Evolutionary conservation across 805 yeast genomes (phyloP).

Genomic region (Myxozyma geophila): DNA sequence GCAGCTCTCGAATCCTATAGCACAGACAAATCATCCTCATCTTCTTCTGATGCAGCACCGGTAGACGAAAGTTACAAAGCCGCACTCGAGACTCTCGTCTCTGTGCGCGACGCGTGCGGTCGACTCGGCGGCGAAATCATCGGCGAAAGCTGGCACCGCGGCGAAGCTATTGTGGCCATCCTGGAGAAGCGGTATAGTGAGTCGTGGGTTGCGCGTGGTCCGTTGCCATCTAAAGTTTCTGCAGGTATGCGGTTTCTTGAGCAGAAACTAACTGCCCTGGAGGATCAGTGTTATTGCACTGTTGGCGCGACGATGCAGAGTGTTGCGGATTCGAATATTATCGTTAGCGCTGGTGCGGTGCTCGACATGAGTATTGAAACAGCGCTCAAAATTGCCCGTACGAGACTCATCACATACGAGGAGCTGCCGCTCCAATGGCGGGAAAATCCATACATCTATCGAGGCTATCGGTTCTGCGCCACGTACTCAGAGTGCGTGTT

Average conservation of each 20-base stretch:
- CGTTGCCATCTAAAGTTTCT: conserved; percentile 38
- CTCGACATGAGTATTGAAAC: conserved; percentile 27
- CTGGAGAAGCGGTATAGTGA: conserved; percentile 40
- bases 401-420: conserved; percentile 68
- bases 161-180: conserved; percentile 43
- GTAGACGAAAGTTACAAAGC: conserved; percentile 43
- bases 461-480: conserved; percentile 83
- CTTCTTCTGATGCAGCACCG: conserved; percentile 25
- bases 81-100: conserved; percentile 41
- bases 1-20: conserved; percentile 45
- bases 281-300: conserved; percentile 39
- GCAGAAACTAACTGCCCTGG: conserved; percentile 42
- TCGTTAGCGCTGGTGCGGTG: conserved; percentile 9
- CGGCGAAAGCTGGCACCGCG: conserved; percentile 43
- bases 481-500: conserved; percentile 62
- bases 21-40: conserved; percentile 29
- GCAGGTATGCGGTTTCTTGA: conserved; percentile 45
- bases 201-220: conserved; percentile 29
- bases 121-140: conserved; percentile 40
- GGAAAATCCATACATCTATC: conserved; percentile 81
- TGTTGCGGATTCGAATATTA: conserved; percentile 7
- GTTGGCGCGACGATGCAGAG: conserved; percentile 25
- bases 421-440: conserved; percentile 93
- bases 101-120: conserved; percentile 40
- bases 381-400: conserved; percentile 41